Evolutionary conservation across 2,329 filamentous ascomycete species (phyloP), one percentile per base, ranked within the genome.

Genomic region (Calonectria leucothoes): DNA sequence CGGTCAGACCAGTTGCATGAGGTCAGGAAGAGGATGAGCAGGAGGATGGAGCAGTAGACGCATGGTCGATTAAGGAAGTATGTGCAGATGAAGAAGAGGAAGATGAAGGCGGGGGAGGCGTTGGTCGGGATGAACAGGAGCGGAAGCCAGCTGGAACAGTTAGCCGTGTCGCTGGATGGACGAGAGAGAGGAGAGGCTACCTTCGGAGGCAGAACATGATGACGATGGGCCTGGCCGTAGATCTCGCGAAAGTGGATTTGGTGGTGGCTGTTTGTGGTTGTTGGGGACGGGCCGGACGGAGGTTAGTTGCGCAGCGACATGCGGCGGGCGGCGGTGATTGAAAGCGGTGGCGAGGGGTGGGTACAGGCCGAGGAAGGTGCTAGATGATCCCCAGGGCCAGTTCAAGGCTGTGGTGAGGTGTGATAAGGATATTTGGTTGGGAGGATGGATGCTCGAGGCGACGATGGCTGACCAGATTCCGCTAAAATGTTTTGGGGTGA

Each of bases 11-110:
- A 97, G 89, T 96, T 93, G 85, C 94, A 97, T 31, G 94, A 95
- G 31, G 95, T 97, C 78, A 96, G 91, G 88, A 98, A 98, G 79
- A 99, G 95, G 80, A 98, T 95, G 77, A 98, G 91, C 63, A 99
- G 94, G 68, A 99, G 93, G 75, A 98, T 93, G 74, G 95, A 98
- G 91, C 97, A 99, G 90, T 99, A 99, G 80, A 98, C 93, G 88
- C 97, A 99, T 68, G 97, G 97, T 69, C 96, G 93, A 87, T 98
- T 98, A 81, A 99, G 93, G 86, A 98, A 94, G 89, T 98, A 98
- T 77, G 96, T 98, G 84, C 96, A 95, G 77, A 95, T 90, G 87
- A 99, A 93, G 89, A 97, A 95, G 86, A 95, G 91, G 86, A 96
- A 91, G 83, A 97, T 94, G 87, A 96, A 96, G 81, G 94, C 90